Evolutionary conservation across 805 yeast genomes (phyloP).

Genomic region (Candida dendrica): DNA sequence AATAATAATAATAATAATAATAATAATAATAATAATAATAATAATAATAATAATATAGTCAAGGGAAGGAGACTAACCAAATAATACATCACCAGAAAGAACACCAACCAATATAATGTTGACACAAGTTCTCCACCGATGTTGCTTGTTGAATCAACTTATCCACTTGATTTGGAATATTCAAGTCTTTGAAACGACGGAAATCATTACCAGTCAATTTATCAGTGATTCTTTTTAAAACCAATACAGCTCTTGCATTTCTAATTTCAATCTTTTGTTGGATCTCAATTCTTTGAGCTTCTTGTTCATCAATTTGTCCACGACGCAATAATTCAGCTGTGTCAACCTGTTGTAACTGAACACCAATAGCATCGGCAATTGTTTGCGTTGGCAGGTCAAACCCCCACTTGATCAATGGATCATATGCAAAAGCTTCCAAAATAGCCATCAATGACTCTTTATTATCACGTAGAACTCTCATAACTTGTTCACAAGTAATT

Average conservation of each 20-base stretch:
- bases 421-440: constrained; percentile 95
- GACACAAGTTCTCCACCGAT: constrained; percentile 90
- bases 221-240: constrained; percentile 82
- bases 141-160: constrained; percentile 93
- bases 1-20: background rate
- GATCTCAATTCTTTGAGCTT: constrained; percentile 61
- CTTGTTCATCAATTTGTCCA: constrained; percentile 72
- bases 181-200: constrained; percentile 58
- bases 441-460: constrained; percentile 97
- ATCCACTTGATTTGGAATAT: constrained; percentile 87
- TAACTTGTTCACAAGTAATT: constrained; percentile 93
- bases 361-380: constrained; percentile 67
- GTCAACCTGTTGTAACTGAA: constrained; percentile 57
- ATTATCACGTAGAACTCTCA: constrained; percentile 89
- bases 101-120: constrained; percentile 98
- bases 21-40: too few species aligned
- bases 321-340: constrained; percentile 63
- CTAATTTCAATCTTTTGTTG: constrained; percentile 68
- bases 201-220: constrained; percentile 94
- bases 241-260: constrained; percentile 86
- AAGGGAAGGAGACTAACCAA: too few species aligned
- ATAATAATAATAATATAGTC: too few species aligned
- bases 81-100: constrained; percentile 71
- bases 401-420: constrained; percentile 98
- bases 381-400: constrained; percentile 85